Evolutionary conservation across 371 early-diverging fungal species (phyloP).

Genomic region (Sporodiniella umbellata): DNA sequence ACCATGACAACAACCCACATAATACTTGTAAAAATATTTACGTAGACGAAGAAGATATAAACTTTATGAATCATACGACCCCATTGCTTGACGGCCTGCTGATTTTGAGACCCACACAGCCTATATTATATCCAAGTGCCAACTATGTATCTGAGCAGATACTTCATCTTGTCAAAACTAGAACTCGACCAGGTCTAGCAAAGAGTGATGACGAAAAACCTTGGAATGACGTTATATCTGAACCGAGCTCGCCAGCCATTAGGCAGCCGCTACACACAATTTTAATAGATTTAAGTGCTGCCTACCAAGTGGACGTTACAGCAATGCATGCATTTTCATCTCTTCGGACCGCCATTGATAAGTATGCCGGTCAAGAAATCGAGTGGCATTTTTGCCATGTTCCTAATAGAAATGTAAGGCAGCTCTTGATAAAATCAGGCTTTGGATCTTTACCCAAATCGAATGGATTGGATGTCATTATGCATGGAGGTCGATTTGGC

Average conservation of each 20-base stretch:
- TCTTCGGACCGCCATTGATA: constrained; percentile 38
- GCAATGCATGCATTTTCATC: constrained; percentile 69
- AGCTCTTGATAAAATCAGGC: constrained; percentile 22
- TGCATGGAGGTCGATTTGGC: neutral
- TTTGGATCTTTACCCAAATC: constrained; percentile 20
- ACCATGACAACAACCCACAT: no score
- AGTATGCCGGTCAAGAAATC: constrained; percentile 27
- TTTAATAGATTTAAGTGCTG: constrained; percentile 75
- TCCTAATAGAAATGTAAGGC: constrained; percentile 21
- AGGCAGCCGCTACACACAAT: no score
- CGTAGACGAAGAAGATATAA: constrained; percentile 14
- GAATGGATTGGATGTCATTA: neutral
- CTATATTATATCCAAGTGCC: constrained; percentile 19
- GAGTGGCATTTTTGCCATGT: constrained; percentile 36
- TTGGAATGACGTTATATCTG: constrained; percentile 31
- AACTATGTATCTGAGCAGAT: constrained; percentile 16
- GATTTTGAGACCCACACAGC: constrained; percentile 6
- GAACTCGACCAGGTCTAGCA: constrained; percentile 5
- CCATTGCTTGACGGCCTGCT: constrained; percentile 9
- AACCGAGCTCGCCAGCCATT: neutral
- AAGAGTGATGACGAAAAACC: constrained; percentile 33
- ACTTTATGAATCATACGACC: constrained; percentile 3
- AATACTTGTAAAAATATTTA: no score
- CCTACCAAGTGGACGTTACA: constrained; percentile 73
- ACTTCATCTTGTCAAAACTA: constrained; percentile 2